phyloP scores from a whole-genome alignment of 331 rosid genomes.

The Dryas integrifolia region DNA sequence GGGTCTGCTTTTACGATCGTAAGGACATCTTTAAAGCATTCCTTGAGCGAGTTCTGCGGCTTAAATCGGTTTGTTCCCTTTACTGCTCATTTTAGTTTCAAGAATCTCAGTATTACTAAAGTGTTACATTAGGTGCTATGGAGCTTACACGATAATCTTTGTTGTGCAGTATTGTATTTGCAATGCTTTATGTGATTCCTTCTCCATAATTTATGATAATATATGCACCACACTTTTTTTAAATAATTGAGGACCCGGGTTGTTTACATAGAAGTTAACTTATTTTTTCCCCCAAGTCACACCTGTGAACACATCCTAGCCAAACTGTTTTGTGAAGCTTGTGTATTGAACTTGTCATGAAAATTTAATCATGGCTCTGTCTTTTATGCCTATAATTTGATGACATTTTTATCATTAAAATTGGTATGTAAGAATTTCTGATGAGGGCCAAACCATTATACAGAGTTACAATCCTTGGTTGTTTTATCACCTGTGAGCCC shows the following conservation, averaged over 20 bases:
- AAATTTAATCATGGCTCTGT: not conserved
- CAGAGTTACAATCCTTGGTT: not conserved
- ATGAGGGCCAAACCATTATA: not conserved
- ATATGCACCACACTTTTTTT: not conserved
- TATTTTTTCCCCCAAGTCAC: too few species aligned
- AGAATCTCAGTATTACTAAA: not conserved
- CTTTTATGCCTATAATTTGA: not conserved
- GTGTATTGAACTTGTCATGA: not conserved
- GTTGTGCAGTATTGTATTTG: not conserved
- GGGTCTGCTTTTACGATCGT: conserved; percentile 83
- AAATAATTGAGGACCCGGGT: not conserved
- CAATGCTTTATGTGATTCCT: not conserved
- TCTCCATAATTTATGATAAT: not conserved
- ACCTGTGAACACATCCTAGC: too few species aligned
- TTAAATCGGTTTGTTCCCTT: conserved; percentile 63
- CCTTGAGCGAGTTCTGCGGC: conserved; percentile 78
- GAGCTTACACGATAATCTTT: not conserved
- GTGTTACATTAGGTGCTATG: not conserved
- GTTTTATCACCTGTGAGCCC: not conserved
- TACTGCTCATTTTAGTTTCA: not conserved
- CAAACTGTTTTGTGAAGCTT: not conserved
- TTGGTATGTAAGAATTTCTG: not conserved
- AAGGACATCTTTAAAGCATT: conserved; percentile 73
- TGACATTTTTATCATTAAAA: not conserved
- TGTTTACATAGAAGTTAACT: too few species aligned